These are phyloP conservation scores for Asterophora lycoperdoides DNA, from an alignment of 768 basidiomycete genomes.

Conservation along the genomic window DNA sequence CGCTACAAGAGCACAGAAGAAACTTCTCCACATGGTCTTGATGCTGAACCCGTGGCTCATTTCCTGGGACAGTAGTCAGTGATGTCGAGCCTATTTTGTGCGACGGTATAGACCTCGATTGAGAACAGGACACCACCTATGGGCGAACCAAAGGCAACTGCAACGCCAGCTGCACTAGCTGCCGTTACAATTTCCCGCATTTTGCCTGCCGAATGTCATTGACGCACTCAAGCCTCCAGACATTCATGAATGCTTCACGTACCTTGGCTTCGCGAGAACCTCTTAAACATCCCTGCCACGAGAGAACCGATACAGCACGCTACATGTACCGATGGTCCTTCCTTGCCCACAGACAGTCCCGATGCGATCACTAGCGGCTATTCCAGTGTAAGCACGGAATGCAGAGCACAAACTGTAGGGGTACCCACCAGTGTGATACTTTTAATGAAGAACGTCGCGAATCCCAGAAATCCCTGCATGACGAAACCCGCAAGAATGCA, in stretches of 20 bases:
- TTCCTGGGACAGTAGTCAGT: conserved; percentile 52
- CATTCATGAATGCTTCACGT: conserved; percentile 18
- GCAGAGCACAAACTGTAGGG: background rate
- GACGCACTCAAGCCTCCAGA: background rate
- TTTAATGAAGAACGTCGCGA: conserved; percentile 90
- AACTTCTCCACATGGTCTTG: conserved; percentile 98
- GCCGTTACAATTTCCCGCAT: conserved; percentile 92
- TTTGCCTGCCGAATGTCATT: conserved; percentile 44
- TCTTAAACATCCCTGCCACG: conserved; percentile 78
- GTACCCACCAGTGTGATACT: conserved; percentile 81
- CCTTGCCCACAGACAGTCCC: conserved; percentile 95
- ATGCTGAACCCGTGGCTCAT: conserved; percentile 98
- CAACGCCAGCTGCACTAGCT: conserved; percentile 95
- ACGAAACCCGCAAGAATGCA: conserved; percentile 96
- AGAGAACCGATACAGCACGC: conserved; percentile 91
- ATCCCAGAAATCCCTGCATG: conserved; percentile 92
- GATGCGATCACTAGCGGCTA: conserved; percentile 97
- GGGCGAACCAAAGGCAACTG: conserved; percentile 96
- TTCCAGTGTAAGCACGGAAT: background rate
- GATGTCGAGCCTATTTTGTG: background rate
- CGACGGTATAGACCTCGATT: conserved; percentile 64
- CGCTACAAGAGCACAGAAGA: conserved; percentile 95
- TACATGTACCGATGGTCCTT: conserved; percentile 97
- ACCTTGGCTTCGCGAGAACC: conserved; percentile 89
- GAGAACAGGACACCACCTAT: conserved; percentile 98